These are phyloP conservation scores for Fusarium oligoseptatum DNA, from an alignment of 2,329 filamentous ascomycete species.

Conservation along the genomic window DNA sequence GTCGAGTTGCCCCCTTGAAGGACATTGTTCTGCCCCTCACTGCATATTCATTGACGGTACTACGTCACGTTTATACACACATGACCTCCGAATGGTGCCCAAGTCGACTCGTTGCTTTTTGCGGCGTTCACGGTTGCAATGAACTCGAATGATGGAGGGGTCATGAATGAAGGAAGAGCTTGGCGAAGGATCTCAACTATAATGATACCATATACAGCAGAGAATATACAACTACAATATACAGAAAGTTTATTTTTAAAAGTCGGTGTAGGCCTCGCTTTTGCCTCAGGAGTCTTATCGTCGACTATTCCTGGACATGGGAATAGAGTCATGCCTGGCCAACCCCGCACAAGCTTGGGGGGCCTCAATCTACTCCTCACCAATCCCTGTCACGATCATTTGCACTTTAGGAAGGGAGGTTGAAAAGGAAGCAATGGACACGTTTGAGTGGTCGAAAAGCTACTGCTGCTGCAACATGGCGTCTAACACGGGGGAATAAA, in stretches of 20 bases:
- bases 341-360: neutral
- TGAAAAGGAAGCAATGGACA: neutral
- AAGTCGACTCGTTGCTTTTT: neutral
- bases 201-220: constrained; percentile 1
- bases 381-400: neutral
- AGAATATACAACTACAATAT: neutral
- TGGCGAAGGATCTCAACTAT: neutral
- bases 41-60: neutral
- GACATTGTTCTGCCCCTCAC: neutral
- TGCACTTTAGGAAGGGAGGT: neutral
- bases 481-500: constrained; percentile 1
- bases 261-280: neutral
- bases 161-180: neutral
- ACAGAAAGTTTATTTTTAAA: neutral
- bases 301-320: neutral
- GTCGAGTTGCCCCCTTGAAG: neutral
- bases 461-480: neutral
- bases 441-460: neutral
- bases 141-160: neutral
- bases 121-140: neutral
- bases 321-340: neutral
- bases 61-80: neutral
- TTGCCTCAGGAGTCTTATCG: neutral
- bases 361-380: neutral
- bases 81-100: neutral